These are phyloP conservation scores for Talinum fruticosum DNA, from an alignment of 148 eudicot genomes.

Conservation along the genomic window DNA sequence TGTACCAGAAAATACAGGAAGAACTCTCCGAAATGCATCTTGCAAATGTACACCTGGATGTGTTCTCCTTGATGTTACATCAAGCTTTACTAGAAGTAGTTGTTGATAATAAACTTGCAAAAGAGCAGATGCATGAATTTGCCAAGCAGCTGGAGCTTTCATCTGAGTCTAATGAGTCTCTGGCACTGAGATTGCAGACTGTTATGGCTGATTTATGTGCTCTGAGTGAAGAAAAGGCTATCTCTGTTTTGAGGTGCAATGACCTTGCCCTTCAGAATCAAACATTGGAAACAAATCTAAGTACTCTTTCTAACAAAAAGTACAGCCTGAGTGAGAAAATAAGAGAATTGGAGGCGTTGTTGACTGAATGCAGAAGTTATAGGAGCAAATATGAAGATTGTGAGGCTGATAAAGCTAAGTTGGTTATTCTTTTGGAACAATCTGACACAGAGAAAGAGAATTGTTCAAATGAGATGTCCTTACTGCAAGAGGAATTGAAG, in stretches of 20 bases:
- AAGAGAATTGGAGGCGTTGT: conserved; percentile 45
- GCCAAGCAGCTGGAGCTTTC: conserved; percentile 55
- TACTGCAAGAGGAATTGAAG: conserved; percentile 49
- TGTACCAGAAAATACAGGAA: conserved; percentile 65
- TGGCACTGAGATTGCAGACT: conserved; percentile 53
- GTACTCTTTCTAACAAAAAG: conserved; percentile 47
- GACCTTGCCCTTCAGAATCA: conserved; percentile 57
- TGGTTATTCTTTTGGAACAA: conserved; percentile 42
- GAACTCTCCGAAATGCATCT: conserved; percentile 68
- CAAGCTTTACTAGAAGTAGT: conserved; percentile 59
- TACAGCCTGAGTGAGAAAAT: conserved; percentile 43
- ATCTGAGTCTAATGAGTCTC: conserved; percentile 39
- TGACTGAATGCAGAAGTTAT: conserved; percentile 42
- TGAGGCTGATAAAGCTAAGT: conserved; percentile 48
- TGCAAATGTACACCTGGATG: conserved; percentile 53
- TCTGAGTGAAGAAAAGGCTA: conserved; percentile 45
- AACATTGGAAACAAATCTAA: conserved; percentile 49
- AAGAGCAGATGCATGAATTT: conserved; percentile 42
- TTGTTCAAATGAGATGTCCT: conserved; percentile 41
- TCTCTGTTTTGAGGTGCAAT: conserved; percentile 37
- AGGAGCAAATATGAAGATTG: conserved; percentile 52
- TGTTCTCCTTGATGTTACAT: conserved; percentile 57
- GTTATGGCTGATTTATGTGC: conserved; percentile 42
- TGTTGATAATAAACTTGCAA: conserved; percentile 31
- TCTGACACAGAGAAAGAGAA: conserved; percentile 34